These are phyloP conservation scores for Diaporthe caulivora DNA, from an alignment of 2,329 filamentous ascomycete species.

Conservation along the genomic window DNA sequence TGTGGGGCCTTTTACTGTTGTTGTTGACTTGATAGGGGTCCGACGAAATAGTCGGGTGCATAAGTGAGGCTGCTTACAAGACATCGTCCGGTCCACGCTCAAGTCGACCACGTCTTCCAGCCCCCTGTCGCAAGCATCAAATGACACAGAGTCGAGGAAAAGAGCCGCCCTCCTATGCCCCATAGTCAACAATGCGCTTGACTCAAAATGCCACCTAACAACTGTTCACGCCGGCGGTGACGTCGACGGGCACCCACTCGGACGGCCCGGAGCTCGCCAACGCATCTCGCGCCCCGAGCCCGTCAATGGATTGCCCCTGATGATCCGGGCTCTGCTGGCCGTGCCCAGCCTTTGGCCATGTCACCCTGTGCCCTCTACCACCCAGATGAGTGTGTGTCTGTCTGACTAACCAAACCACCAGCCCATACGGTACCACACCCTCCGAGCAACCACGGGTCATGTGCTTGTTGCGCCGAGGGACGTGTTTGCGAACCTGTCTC, in stretches of 20 bases:
- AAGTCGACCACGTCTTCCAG: background rate
- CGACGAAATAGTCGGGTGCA: background rate
- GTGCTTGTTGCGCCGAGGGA: background rate
- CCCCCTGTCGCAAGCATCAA: background rate
- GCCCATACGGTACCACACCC: background rate
- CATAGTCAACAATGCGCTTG: conserved; percentile 11
- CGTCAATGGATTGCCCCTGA: conserved; percentile 27
- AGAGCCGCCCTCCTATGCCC: background rate
- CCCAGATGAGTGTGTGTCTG: no score
- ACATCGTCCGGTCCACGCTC: background rate
- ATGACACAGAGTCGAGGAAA: background rate
- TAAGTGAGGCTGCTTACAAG: conserved; percentile 17
- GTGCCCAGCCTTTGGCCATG: background rate
- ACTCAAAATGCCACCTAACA: conserved; percentile 6
- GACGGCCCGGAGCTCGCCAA: conserved; percentile 22
- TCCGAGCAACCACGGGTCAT: background rate
- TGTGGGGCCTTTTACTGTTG: conserved; percentile 5
- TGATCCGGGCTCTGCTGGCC: conserved; percentile 25
- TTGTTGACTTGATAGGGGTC: conserved; percentile 17
- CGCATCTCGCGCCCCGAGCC: conserved; percentile 4
- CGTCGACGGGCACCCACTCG: conserved; percentile 27
- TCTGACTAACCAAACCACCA: background rate
- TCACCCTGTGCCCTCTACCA: background rate
- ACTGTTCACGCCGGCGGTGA: background rate
- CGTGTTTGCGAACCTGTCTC: conserved; percentile 2